Conservation (phyloP, 345 rosid species). For the Ceriops zippeliana region DNA sequence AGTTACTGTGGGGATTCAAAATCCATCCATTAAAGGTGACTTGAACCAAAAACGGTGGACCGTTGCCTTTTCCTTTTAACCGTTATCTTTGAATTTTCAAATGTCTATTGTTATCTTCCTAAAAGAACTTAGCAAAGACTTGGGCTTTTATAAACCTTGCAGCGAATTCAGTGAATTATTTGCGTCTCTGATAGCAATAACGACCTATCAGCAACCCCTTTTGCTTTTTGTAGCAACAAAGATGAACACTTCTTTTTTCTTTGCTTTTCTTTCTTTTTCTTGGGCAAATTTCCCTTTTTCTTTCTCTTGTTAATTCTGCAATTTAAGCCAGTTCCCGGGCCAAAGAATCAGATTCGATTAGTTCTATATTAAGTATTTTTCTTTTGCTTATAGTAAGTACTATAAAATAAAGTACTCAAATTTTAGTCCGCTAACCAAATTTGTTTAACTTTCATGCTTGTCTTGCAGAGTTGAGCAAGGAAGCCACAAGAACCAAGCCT, state of each 20-base stretch:
- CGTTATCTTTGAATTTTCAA: slow-evolving; percentile 38
- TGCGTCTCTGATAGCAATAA: slow-evolving; percentile 31
- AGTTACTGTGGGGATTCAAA: slow-evolving; percentile 46
- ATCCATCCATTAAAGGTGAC: slow-evolving; percentile 37
- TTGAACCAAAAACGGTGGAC: slow-evolving; percentile 21
- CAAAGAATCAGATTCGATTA: slow-evolving; percentile 15
- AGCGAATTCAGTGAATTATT: slow-evolving; percentile 30
- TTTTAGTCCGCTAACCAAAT: slow-evolving; percentile 20
- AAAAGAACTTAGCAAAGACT: slow-evolving; percentile 9
- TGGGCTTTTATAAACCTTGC: slow-evolving; percentile 17
- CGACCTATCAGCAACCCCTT: slow-evolving; percentile 40
- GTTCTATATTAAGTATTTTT: slow-evolving; percentile 13
- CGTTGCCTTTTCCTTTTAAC: slow-evolving; percentile 42
- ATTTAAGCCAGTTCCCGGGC: slow-evolving; percentile 25
- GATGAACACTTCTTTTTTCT: slow-evolving; percentile 28
- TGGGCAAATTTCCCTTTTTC: slow-evolving; percentile 13
- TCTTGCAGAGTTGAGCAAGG: slow-evolving; percentile 33
- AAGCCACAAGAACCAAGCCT: neutral
- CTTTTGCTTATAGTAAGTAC: slow-evolving; percentile 19
- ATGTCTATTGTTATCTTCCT: slow-evolving; percentile 21
- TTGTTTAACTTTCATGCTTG: slow-evolving; percentile 20
- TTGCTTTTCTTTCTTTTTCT: slow-evolving; percentile 3
- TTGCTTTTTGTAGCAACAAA: slow-evolving; percentile 43
- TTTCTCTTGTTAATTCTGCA: slow-evolving; percentile 18
- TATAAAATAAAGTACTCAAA: slow-evolving; percentile 3